phyloP scores from a whole-genome alignment of 176 grass and related monocot genomes.

The Secale cereale region DNA sequence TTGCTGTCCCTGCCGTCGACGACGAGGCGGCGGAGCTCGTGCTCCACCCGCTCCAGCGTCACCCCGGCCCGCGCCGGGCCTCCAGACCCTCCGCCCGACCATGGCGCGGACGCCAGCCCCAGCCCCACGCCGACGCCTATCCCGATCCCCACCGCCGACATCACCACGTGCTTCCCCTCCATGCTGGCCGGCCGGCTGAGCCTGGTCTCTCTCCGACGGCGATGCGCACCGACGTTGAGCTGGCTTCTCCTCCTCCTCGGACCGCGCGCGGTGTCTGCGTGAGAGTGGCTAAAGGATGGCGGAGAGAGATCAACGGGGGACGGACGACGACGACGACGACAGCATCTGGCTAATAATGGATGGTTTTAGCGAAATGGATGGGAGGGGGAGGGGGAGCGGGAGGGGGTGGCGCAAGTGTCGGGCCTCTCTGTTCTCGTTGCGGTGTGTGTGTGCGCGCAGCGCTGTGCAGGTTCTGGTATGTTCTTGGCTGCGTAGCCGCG shows the following conservation, averaged over 20 bases:
- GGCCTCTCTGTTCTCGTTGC: slow-evolving; percentile 13
- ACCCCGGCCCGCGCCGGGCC: slow-evolving; percentile 25
- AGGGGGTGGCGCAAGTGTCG: not conserved
- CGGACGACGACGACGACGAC: not conserved
- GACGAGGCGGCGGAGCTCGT: slow-evolving; percentile 63
- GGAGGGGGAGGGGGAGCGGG: not conserved
- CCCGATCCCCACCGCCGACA: slow-evolving; percentile 87
- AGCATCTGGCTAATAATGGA: not conserved
- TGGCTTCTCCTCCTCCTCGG: not conserved
- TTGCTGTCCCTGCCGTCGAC: slow-evolving; percentile 51
- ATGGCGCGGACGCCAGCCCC: slow-evolving; percentile 65
- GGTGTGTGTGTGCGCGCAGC: not conserved
- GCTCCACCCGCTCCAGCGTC: slow-evolving; percentile 66
- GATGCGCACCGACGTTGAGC: not conserved
- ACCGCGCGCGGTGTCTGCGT: not conserved
- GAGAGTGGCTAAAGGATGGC: not conserved
- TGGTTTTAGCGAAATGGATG: slow-evolving; percentile 28
- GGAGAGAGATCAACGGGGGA: not conserved
- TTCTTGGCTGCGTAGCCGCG: not conserved
- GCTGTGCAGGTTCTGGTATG: slow-evolving; percentile 23
- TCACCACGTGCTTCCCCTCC: slow-evolving; percentile 90
- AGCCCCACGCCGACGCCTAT: slow-evolving; percentile 82
- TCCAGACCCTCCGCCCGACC: slow-evolving; percentile 21
- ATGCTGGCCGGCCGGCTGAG: slow-evolving; percentile 21
- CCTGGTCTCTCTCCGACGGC: not conserved